These are phyloP conservation scores for Thalassiosira sp. DNA, from an alignment of 352 stramenopile species.

Conservation along the genomic window DNA sequence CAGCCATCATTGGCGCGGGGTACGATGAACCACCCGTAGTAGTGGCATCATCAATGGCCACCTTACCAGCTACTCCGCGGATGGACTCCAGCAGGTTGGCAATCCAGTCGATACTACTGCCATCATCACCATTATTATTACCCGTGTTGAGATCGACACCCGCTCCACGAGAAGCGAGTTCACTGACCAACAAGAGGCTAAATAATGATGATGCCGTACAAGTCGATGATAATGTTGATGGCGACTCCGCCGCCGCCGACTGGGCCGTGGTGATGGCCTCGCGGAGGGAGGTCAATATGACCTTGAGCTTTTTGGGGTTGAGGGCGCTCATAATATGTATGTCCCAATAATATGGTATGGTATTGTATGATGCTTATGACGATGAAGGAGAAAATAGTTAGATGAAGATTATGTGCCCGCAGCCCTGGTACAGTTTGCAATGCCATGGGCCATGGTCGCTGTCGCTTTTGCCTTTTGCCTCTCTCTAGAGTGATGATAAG, in stretches of 20 bases:
- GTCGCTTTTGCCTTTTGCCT: no score
- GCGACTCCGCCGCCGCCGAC: neutral
- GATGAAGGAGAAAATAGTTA: no score
- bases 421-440: no score
- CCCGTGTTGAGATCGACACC: conserved; percentile 6
- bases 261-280: conserved; percentile 21
- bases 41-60: conserved; percentile 26
- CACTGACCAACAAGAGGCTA: conserved; percentile 19
- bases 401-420: no score
- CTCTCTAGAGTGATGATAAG: no score
- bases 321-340: no score
- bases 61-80: conserved; percentile 24
- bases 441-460: no score
- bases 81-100: conserved; percentile 25
- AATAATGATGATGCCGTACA: conserved; percentile 5
- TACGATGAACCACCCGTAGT: neutral
- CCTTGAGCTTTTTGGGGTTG: conserved; percentile 34
- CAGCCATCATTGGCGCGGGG: conserved; percentile 34
- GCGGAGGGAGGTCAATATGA: conserved; percentile 28
- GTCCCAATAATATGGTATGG: no score
- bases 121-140: no score
- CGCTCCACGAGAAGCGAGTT: conserved; percentile 35
- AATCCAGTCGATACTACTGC: neutral
- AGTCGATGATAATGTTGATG: neutral
- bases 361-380: no score